Percentiles rank a stretch among this genome's conserved stretches.
phyloP scores from a whole-genome alignment of 768 basidiomycete species.

The Suillus americanus region DNA sequence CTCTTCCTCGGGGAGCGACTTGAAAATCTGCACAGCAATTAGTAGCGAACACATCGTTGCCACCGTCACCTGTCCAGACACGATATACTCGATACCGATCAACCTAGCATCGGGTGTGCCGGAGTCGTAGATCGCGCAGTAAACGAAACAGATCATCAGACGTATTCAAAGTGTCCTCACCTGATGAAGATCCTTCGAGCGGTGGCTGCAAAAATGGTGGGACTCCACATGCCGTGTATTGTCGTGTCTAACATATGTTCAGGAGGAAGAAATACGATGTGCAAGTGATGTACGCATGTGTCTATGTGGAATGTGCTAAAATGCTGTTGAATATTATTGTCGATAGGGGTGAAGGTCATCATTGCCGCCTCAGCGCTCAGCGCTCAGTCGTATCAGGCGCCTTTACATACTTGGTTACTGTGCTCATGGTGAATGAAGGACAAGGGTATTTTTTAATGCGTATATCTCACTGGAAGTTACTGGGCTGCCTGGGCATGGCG shows the following conservation, averaged over 20 bases:
- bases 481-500: neutral
- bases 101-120: constrained; percentile 42
- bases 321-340: constrained; percentile 27
- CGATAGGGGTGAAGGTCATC: constrained; percentile 33
- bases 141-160: neutral
- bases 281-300: constrained; percentile 21
- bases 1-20: constrained; percentile 42
- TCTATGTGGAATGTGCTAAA: constrained; percentile 37
- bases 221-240: constrained; percentile 38
- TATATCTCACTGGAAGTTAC: neutral
- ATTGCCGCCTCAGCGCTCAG: constrained; percentile 27
- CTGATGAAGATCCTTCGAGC: constrained; percentile 39
- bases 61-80: constrained; percentile 37
- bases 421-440: constrained; percentile 21
- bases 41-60: neutral
- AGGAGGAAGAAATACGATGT: neutral
- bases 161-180: constrained; percentile 20
- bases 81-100: constrained; percentile 55
- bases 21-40: constrained; percentile 31
- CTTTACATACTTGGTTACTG: constrained; percentile 24
- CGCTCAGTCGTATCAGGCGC: constrained; percentile 24
- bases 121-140: constrained; percentile 44
- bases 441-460: neutral
- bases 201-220: constrained; percentile 46
- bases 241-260: constrained; percentile 23